Base-by-base conservation (phyloP, 164 flowering plant genomes). In the Stephania japonica region DNA sequence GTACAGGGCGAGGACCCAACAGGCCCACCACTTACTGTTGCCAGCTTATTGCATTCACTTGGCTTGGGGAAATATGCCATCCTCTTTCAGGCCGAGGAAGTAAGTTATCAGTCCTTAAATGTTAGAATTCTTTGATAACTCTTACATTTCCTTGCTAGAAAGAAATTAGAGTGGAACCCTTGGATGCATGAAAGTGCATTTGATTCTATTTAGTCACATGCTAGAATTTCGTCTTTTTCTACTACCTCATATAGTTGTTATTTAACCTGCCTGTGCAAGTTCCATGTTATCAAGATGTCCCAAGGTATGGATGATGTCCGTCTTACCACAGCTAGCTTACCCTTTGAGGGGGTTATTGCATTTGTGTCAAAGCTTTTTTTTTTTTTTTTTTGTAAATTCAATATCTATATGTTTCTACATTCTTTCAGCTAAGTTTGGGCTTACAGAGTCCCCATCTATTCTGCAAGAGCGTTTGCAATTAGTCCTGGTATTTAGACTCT, bases 21-120 rank as follows among this genome's bases (percentile, higher is more conserved):
- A 69, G 93, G 87, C 74, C 86, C 78, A 69, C 53, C 78, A 69
- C 82, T 68, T 67, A 86, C 89, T 70, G 90, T 91, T 61, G 87
- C 87, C 75, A 78, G 89, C 77, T 81, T 91, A 78, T 76, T 93
- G 75, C 81, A 81, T 43, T 78, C 94, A 16, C 80, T 93, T 71
- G 97, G 91, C 43, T 72, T 93, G 80, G 92, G 85, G 44, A 91
- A 89, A 80, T 93, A 87, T 80, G 77, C 81, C 21, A 83, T 90
- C 69, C 56, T 69, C 63, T 91, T 93, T 74, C 88, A 90, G 86
- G 93, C 91, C 41, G 97, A 93, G 83, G 98, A 93, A 80, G 98
- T 90, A 87, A 50, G 87, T 77, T 49, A 67, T 6, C 70, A 56
- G 70, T 13, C 38, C 38, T 32, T 32, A 2, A 4, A 32, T 32